Evolutionary conservation across 2,329 filamentous ascomycete genomes (phyloP).

Genomic region (Beauveria medogensis): DNA sequence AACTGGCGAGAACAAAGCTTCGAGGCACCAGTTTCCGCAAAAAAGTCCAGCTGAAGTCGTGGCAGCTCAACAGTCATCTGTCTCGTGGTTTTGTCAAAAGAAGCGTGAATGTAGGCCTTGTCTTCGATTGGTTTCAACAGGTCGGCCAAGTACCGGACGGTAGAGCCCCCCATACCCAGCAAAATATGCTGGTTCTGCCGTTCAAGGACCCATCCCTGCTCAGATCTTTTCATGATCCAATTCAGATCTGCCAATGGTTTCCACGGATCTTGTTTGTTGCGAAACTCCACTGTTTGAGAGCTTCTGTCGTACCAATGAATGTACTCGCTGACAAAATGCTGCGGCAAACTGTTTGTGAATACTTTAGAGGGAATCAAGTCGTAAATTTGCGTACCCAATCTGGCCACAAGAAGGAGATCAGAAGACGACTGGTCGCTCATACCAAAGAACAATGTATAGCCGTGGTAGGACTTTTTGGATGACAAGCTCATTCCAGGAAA

Average conservation of each 20-base stretch:
- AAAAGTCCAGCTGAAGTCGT: background rate
- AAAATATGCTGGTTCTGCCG: background rate
- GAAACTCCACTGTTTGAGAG: background rate
- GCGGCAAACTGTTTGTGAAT: background rate
- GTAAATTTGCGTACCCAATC: background rate
- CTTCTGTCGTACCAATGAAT: slow-evolving; percentile 3
- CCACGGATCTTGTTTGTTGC: background rate
- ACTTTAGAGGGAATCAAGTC: background rate
- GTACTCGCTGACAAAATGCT: background rate
- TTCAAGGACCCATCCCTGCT: background rate
- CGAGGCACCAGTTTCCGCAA: background rate
- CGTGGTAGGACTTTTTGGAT: background rate
- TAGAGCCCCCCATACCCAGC: background rate
- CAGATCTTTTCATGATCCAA: background rate
- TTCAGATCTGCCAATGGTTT: background rate
- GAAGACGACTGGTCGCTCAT: background rate
- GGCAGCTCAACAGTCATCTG: background rate
- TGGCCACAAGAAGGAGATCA: background rate
- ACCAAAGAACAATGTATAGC: background rate
- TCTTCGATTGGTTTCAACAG: background rate
- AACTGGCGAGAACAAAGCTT: background rate
- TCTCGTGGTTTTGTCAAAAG: background rate
- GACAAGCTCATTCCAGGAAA: slow-evolving; percentile 3
- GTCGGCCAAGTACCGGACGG: background rate
- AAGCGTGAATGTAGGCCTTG: background rate